Conservation (phyloP, 371 early-diverging fungal species). For the Funneliformis caledonium region DNA sequence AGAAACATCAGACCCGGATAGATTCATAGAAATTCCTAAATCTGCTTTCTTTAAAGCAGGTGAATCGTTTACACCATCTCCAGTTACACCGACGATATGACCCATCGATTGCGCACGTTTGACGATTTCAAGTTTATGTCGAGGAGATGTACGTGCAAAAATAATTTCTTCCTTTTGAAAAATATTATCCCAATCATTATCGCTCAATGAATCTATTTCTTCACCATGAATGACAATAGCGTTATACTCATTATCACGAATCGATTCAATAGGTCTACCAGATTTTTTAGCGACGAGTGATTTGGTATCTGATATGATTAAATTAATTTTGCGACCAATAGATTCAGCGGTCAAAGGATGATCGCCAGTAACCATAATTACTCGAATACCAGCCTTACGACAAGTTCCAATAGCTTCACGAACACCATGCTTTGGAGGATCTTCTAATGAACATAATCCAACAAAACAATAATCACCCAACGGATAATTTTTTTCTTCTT, state of each 20-base stretch:
- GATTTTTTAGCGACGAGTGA: slow-evolving; percentile 71
- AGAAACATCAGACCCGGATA: slow-evolving; percentile 92
- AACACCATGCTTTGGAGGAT: slow-evolving; percentile 97
- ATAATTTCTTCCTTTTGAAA: slow-evolving; percentile 85
- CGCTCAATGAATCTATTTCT: slow-evolving; percentile 75
- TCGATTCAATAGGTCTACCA: slow-evolving; percentile 59
- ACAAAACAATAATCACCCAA: slow-evolving; percentile 74
- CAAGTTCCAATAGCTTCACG: slow-evolving; percentile 95
- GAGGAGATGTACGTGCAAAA: slow-evolving; percentile 91
- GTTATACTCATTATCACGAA: slow-evolving; percentile 78
- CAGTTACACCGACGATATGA: slow-evolving; percentile 93
- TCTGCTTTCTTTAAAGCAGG: slow-evolving; percentile 97
- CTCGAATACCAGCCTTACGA: slow-evolving; percentile 89
- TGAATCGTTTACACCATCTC: slow-evolving; percentile 94
- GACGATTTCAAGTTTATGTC: slow-evolving; percentile 90
- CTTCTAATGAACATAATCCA: slow-evolving; percentile 87
- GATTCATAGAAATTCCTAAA: slow-evolving; percentile 96
- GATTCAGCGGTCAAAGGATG: slow-evolving; percentile 90
- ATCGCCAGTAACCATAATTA: slow-evolving; percentile 98
- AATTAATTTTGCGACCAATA: slow-evolving; percentile 89
- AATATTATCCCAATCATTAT: slow-evolving; percentile 90
- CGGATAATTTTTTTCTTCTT: slow-evolving; percentile 78
- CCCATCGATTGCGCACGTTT: slow-evolving; percentile 80
- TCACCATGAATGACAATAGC: slow-evolving; percentile 96
- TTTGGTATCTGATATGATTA: slow-evolving; percentile 87